Conservation (phyloP, 371 early-diverging fungal genomes). For the Choanephora cucurbitarum region DNA sequence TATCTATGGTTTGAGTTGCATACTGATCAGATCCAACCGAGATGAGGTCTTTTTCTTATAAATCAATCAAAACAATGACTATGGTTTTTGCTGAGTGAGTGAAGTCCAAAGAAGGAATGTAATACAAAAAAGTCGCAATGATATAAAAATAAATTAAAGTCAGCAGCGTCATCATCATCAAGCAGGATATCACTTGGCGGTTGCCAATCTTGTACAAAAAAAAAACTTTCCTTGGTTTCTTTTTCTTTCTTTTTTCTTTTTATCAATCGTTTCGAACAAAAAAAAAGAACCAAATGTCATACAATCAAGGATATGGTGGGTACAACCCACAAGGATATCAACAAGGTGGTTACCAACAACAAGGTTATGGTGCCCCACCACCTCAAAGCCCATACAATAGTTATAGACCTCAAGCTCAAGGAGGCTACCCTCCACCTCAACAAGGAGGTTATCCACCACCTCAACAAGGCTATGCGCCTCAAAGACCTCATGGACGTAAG, state of each 20-base stretch:
- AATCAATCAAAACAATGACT: too few relatives aligned
- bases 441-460: conserved; percentile 4
- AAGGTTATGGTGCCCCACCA: conserved; percentile 11
- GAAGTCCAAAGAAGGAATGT: too few relatives aligned
- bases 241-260: conserved; percentile 2
- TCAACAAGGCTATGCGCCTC: conserved; percentile 12
- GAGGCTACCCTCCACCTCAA: conserved; percentile 13
- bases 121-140: neutral
- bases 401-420: conserved; percentile 2
- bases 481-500: conserved; percentile 4
- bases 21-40: too few relatives aligned
- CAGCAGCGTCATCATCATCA: neutral
- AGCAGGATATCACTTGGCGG: neutral
- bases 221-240: neutral
- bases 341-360: conserved; percentile 18
- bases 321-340: conserved; percentile 2
- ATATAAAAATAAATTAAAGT: neutral
- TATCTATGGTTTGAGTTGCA: too few relatives aligned
- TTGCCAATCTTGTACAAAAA: neutral
- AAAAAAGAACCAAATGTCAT: conserved; percentile 6
- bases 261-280: neutral
- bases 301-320: conserved; percentile 12
- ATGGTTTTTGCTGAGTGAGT: too few relatives aligned
- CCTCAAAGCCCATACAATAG: conserved; percentile 10
- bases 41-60: too few relatives aligned